These are phyloP conservation scores for Cladosporium sp. DNA, from an alignment of 2,329 filamentous ascomycete genomes.

Conservation along the genomic window DNA sequence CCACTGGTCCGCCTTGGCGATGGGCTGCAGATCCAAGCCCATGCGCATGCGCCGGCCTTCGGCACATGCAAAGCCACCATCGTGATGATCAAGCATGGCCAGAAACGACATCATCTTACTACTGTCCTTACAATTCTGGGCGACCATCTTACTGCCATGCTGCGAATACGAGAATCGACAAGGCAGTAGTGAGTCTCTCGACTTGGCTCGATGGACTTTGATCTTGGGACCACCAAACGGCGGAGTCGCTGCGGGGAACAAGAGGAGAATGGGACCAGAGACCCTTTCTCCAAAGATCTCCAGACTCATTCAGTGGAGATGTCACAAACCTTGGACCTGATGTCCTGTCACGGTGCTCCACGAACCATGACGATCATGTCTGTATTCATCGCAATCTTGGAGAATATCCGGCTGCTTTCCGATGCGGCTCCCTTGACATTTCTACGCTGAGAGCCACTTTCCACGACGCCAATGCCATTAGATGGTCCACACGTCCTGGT, in stretches of 20 bases:
- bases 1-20: too few relatives aligned
- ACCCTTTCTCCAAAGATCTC: constrained; percentile 2
- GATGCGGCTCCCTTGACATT: not conserved
- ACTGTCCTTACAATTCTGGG: too few relatives aligned
- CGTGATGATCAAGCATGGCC: not conserved
- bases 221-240: not conserved
- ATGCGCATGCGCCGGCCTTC: not conserved
- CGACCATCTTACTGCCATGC: too few relatives aligned
- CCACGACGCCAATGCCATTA: constrained; percentile 1
- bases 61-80: not conserved
- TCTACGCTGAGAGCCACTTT: not conserved
- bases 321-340: not conserved
- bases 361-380: constrained; percentile 1
- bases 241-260: not conserved
- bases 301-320: not conserved
- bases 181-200: not conserved
- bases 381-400: not conserved
- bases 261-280: not conserved
- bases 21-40: not conserved
- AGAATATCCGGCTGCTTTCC: constrained; percentile 3
- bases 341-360: constrained; percentile 3
- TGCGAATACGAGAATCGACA: too few relatives aligned
- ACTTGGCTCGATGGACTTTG: not conserved
- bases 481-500: constrained; percentile 1
- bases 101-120: not conserved